Conservation (phyloP, 495 filamentous ascomycete genomes). For the Bacidia gigantensis region DNA sequence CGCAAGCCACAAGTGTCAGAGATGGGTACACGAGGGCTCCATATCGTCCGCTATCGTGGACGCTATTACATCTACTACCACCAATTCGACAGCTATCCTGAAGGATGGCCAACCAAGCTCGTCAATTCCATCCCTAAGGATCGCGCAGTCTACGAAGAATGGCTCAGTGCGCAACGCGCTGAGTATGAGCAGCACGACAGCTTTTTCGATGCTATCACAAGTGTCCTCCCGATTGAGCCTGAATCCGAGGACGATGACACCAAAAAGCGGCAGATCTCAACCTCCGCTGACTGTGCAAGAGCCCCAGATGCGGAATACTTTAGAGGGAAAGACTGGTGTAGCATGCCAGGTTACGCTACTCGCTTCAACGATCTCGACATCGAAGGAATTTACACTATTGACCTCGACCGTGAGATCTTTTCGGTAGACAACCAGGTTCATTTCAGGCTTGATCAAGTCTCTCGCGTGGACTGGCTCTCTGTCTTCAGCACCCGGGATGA, state of each 20-base stretch:
- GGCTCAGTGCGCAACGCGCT: constrained; percentile 7
- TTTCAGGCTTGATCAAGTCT: constrained; percentile 10
- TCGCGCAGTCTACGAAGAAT: constrained; percentile 16
- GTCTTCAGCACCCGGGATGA: no score
- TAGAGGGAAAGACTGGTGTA: background rate
- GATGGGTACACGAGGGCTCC: constrained; percentile 20
- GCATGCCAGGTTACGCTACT: constrained; percentile 1
- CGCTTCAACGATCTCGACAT: background rate
- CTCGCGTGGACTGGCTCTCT: constrained; percentile 10
- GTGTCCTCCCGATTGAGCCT: background rate
- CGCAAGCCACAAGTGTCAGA: no score
- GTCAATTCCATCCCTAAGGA: constrained; percentile 19
- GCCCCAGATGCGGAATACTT: background rate
- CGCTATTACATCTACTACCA: constrained; percentile 24
- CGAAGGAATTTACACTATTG: constrained; percentile 8
- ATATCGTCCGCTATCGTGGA: constrained; percentile 20
- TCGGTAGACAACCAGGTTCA: constrained; percentile 11
- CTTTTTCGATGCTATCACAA: background rate
- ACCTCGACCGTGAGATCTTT: constrained; percentile 17
- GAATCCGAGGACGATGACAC: background rate
- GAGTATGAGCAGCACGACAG: constrained; percentile 2
- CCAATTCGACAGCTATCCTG: constrained; percentile 22
- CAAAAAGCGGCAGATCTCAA: background rate
- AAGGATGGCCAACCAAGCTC: constrained; percentile 18
- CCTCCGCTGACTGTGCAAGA: background rate